These are phyloP conservation scores for Stentor roeselii DNA, from an alignment of 73 alveolate genomes.

Conservation along the genomic window DNA sequence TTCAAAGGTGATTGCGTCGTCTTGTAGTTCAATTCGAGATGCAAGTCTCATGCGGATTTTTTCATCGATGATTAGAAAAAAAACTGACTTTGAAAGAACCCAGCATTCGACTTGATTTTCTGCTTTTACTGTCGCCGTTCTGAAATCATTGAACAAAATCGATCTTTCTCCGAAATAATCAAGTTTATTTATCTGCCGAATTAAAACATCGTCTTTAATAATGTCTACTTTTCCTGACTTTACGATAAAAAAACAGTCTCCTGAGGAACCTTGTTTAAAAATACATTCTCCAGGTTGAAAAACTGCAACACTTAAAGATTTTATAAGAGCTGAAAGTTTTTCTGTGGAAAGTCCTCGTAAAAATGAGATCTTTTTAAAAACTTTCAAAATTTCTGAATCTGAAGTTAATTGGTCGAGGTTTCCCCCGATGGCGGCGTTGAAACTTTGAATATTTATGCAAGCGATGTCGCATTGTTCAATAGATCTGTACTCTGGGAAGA, in stretches of 20 bases:
- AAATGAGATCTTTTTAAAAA: too few relatives aligned
- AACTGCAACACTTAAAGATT: too few relatives aligned
- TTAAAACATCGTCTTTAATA: slow-evolving; percentile 26
- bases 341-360: too few relatives aligned
- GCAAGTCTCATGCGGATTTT: slow-evolving; percentile 51
- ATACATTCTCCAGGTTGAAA: too few relatives aligned
- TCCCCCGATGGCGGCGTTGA: too few relatives aligned
- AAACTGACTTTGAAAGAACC: slow-evolving; percentile 57
- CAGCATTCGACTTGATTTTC: slow-evolving; percentile 40
- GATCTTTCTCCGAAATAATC: slow-evolving; percentile 76
- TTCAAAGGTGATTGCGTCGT: slow-evolving; percentile 39
- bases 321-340: too few relatives aligned
- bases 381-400: too few relatives aligned
- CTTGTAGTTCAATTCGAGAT: slow-evolving; percentile 52
- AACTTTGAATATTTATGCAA: too few relatives aligned
- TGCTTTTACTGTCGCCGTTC: slow-evolving; percentile 62
- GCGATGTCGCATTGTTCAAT: too few relatives aligned
- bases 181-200: slow-evolving; percentile 56
- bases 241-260: slow-evolving; percentile 53
- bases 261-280: slow-evolving; percentile 45
- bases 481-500: too few relatives aligned
- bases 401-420: too few relatives aligned
- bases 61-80: slow-evolving; percentile 51
- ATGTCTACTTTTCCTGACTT: slow-evolving; percentile 62
- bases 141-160: slow-evolving; percentile 52